Percentiles rank a stretch among this genome's conserved stretches.
Conservation (phyloP, 73 alveolate genomes). For the Blepharisma japonicum region DNA sequence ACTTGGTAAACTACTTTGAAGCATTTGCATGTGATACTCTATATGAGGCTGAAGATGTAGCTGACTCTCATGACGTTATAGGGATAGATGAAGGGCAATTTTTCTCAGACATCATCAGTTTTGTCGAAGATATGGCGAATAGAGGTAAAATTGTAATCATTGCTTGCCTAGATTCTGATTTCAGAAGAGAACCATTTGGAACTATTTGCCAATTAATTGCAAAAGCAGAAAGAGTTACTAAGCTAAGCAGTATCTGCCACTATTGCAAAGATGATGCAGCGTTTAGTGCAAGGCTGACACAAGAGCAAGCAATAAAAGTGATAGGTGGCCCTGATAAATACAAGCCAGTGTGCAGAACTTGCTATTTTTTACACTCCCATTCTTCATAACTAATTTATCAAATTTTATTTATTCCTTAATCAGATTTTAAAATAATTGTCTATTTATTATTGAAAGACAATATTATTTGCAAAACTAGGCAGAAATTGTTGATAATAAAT, state of each 20-base stretch:
- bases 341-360: conserved; percentile 93
- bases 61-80: conserved; percentile 81
- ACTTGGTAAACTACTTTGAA: conserved; percentile 44
- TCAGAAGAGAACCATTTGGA: conserved; percentile 85
- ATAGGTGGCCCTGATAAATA: conserved; percentile 95
- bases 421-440: no score
- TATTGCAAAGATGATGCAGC: conserved; percentile 80
- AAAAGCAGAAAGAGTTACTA: conserved; percentile 81
- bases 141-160: conserved; percentile 82
- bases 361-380: conserved; percentile 46
- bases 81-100: conserved; percentile 98
- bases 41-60: conserved; percentile 55
- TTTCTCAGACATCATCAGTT: conserved; percentile 82
- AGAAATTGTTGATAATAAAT: no score
- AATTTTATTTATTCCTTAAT: no score
- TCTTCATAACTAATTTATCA: no score
- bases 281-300: conserved; percentile 75
- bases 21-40: conserved; percentile 58
- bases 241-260: conserved; percentile 84
- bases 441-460: no score
- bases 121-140: conserved; percentile 81
- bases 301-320: conserved; percentile 64
- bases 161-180: conserved; percentile 92
- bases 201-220: conserved; percentile 77
- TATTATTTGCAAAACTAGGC: no score